A percentile compares a stretch with the other conserved stretches of the same genome.
Evolutionary conservation across 2,329 filamentous ascomycete genomes (phyloP).

Genomic region (Paecilomyces sp.): DNA sequence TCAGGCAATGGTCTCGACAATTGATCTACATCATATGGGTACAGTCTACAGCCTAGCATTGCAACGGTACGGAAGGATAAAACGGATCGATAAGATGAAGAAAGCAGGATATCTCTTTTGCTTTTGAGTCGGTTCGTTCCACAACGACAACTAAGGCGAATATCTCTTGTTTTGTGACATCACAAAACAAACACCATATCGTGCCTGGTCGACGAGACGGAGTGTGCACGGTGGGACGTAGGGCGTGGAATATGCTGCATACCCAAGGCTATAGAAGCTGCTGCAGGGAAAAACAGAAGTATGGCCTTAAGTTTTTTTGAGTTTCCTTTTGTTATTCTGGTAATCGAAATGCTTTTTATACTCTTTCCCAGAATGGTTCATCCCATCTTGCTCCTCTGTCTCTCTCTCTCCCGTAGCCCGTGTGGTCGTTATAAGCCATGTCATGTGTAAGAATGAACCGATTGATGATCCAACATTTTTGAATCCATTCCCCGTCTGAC

Average conservation of each 20-base stretch:
- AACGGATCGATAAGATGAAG: constrained; percentile 11
- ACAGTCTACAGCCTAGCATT: too few relatives aligned
- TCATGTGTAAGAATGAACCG: neutral
- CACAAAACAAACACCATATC: neutral
- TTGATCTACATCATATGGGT: too few relatives aligned
- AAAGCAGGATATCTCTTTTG: constrained; percentile 8
- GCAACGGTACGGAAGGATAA: constrained; percentile 11
- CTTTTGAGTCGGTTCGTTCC: constrained; percentile 9
- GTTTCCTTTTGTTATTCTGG: neutral
- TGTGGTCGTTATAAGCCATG: neutral
- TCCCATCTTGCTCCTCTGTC: neutral
- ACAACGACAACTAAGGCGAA: neutral
- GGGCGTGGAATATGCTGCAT: neutral
- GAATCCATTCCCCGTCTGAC: neutral
- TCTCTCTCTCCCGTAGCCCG: neutral
- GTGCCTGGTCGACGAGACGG: neutral
- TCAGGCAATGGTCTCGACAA: too few relatives aligned
- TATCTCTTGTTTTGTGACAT: neutral
- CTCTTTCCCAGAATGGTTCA: neutral
- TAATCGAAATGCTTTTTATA: neutral
- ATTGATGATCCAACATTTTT: neutral
- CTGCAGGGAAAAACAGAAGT: neutral
- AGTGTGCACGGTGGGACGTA: neutral
- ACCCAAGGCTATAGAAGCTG: neutral
- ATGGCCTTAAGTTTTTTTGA: neutral